Base-by-base conservation (phyloP, 2,329 filamentous ascomycete genomes). In the Xylaria sp. region DNA sequence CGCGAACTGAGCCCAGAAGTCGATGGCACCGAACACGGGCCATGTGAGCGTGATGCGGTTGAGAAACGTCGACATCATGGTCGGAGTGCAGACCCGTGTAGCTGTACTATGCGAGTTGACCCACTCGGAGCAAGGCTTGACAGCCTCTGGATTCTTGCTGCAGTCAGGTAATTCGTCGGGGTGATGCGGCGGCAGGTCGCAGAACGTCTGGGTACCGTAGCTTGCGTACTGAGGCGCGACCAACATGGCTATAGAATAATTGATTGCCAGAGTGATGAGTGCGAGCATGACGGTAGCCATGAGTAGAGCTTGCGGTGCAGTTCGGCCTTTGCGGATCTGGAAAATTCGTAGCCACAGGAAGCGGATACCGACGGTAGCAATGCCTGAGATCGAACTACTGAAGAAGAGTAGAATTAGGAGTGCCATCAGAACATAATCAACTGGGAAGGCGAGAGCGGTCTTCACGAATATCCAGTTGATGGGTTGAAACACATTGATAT, bases 261-360 rank as follows among this genome's bases (percentile, higher is more conserved):
- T 97, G 80, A 97, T 91, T 41, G 93, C 96, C 52, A 99, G 84
- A 1, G 93, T 93, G 73, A 97, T 95, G 72, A 98, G 87, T 0
- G 94, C 95, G 56, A 99, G 86, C 84, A 99, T 90, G 12, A 97
- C 93, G 0, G 95, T 98, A 1, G 94, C 92, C 78, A 98, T 90
- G 63, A 99, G 88, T 7, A 99, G 86, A 1, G 95, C 96, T 80
- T 98, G 96, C 0, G 96, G 96, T 0, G 93, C 91, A 0, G 95
- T 98, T 74, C 94, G 90, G 34, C 94, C 94, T 77, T 92, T 93
- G 76, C 94, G 90, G 76, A 99, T 95, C 79, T 92, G 90, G 87
- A 98, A 98, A 76, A 99, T 90, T 67, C 89, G 91, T 75, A 99
- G 86, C 96, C 96, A 99, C 62, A 99, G 88, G 86, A 99, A 97